Evolutionary conservation across 441 rosid species (phyloP), one percentile per base, ranked within the genome.

Genomic region (Macaranga tanarius): DNA sequence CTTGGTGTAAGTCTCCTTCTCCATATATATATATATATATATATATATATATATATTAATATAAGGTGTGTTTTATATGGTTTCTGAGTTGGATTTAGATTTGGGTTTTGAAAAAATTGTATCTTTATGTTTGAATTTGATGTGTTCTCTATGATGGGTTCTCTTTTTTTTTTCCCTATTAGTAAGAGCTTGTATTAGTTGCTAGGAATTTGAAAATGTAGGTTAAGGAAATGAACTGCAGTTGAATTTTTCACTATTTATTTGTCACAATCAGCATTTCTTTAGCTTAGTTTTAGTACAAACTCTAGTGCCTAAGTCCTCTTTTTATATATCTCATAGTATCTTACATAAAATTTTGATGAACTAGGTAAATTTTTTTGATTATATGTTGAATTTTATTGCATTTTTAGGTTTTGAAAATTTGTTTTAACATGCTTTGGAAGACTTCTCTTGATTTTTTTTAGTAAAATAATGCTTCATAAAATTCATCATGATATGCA

Each of bases 1-100:
- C 91, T 96, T 25, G 99, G 96, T 96, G 97, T 96, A 90, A 87
- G 98, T 84, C 67, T 75, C 75, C 67, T 10, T 72, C 22, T 38
- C 54, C 22, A 16, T 34, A 5, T 34, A 34, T 34, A n/a, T n/a
- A n/a, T n/a, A n/a, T n/a, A 0, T 34, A 4, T 34, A 0, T 34
- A 4, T 34, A 4, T 34, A 7, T 4, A 34, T n/a, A 34, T 3
- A 4, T 34, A 72, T 71, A 8, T 73, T 47, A 28, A 48, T 9
- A 20, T n/a, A n/a, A 26, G 15, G 34, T 38, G 3, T 70, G 5
- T n/a, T 51, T n/a, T 22, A 10, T 54, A 52, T 42, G 6, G 4
- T 34, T 71, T 17, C 7, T 50, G 58, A 1, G 34, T 47, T 34
- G 38, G 40, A 2, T 57, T 64, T 40, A 23, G 69, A 54, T 70